phyloP scores from a whole-genome alignment of 768 basidiomycete genomes.

The Xerocomellus intermedius region DNA sequence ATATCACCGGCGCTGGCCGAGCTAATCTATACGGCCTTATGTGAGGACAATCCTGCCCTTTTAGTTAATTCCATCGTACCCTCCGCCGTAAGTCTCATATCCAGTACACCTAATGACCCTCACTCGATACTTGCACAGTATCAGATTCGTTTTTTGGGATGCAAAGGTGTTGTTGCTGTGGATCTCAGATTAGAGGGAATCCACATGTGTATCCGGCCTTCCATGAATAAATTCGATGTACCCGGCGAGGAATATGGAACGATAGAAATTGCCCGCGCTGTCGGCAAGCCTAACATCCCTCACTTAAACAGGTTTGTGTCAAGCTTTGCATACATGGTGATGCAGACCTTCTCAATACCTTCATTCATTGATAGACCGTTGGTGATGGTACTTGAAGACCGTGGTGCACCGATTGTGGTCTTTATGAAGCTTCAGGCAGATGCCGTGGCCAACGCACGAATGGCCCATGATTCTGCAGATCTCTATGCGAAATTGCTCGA shows the following conservation, averaged over 20 bases:
- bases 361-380: constrained; percentile 48
- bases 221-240: constrained; percentile 75
- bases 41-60: constrained; percentile 40
- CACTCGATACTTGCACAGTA: constrained; percentile 40
- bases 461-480: constrained; percentile 55
- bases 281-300: constrained; percentile 56
- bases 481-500: constrained; percentile 50
- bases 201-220: constrained; percentile 67
- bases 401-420: constrained; percentile 54
- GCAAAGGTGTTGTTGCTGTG: constrained; percentile 76
- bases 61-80: constrained; percentile 43
- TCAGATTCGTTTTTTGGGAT: constrained; percentile 82
- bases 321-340: not conserved
- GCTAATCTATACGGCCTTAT: constrained; percentile 57
- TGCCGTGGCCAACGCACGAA: constrained; percentile 55
- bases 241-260: constrained; percentile 47
- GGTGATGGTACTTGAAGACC: constrained; percentile 77
- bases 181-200: constrained; percentile 55
- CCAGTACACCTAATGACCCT: not conserved
- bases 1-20: constrained; percentile 60
- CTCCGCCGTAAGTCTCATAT: constrained; percentile 50
- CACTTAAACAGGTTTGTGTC: constrained; percentile 74
- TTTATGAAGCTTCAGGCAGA: constrained; percentile 65
- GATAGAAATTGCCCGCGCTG: constrained; percentile 72
- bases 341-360: not conserved